These are phyloP conservation scores for Clavispora phyllophila DNA, from an alignment of 805 yeast genomes.

Conservation along the genomic window DNA sequence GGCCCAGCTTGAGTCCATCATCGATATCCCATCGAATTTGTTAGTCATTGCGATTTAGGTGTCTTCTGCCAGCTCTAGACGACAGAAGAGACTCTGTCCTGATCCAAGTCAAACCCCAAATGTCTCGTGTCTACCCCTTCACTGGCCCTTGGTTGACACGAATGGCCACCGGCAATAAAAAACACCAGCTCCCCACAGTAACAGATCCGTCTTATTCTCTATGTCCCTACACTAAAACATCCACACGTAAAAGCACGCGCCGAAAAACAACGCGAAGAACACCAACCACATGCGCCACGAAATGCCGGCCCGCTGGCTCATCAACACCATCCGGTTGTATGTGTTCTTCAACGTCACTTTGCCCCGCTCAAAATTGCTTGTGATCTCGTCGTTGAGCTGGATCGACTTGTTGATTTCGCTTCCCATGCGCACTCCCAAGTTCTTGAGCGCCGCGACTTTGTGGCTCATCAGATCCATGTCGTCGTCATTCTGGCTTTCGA, in stretches of 20 bases:
- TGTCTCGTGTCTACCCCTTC: no score
- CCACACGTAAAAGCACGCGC: slow-evolving; percentile 43
- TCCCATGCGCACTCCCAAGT: slow-evolving; percentile 40
- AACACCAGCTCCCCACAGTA: no score
- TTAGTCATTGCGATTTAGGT: no score
- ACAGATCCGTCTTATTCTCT: background rate
- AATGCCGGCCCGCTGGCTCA: slow-evolving; percentile 44
- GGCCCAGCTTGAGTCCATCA: no score
- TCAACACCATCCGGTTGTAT: slow-evolving; percentile 37
- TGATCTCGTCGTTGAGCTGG: slow-evolving; percentile 36
- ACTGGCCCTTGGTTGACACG: no score
- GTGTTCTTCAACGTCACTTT: slow-evolving; percentile 38
- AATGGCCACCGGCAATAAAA: no score
- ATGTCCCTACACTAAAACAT: slow-evolving; percentile 11
- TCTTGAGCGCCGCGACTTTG: slow-evolving; percentile 38
- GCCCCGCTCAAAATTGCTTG: slow-evolving; percentile 36
- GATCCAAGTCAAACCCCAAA: no score
- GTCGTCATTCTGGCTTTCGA: slow-evolving; percentile 40
- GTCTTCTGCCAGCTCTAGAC: no score
- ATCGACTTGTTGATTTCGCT: slow-evolving; percentile 38
- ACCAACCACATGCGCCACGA: slow-evolving; percentile 41
- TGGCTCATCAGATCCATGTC: slow-evolving; percentile 38
- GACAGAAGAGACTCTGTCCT: no score
- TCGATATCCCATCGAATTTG: no score
- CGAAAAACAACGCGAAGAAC: slow-evolving; percentile 31